Conservation (phyloP, 257 asterid species). For the Anisodus tanguticus region DNA sequence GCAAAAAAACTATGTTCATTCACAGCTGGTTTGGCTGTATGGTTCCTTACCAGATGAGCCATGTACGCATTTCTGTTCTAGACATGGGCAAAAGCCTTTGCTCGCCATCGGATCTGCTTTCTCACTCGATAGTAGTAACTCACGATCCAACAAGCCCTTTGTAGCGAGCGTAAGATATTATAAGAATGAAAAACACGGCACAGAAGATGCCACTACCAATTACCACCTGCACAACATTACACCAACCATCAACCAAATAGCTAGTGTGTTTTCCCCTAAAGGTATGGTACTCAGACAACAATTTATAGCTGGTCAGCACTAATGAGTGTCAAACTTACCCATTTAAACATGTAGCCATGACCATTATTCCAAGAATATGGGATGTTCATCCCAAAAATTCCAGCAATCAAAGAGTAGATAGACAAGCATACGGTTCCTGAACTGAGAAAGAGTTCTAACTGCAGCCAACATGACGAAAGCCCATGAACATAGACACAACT, state of each 20-base stretch:
- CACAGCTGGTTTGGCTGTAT: not conserved
- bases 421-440: constrained; percentile 73
- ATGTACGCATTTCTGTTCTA: not conserved
- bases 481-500: constrained; percentile 10
- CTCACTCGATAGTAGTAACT: constrained; percentile 17
- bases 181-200: constrained; percentile 48
- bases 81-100: not conserved
- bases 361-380: constrained; percentile 70
- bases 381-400: constrained; percentile 89
- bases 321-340: constrained; percentile 54
- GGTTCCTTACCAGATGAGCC: not conserved
- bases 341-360: constrained; percentile 80
- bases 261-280: not conserved
- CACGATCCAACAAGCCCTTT: constrained; percentile 85
- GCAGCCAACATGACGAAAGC: constrained; percentile 36
- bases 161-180: constrained; percentile 66
- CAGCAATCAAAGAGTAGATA: constrained; percentile 68
- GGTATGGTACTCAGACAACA: not conserved
- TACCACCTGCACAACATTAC: constrained; percentile 57
- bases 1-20: not conserved
- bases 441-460: constrained; percentile 91
- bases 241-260: not conserved
- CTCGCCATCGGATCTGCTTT: not conserved
- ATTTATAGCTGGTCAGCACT: not conserved
- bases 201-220: constrained; percentile 40